Conservation (phyloP, 352 stramenopile species). For the Phytophthora melonis region DNA sequence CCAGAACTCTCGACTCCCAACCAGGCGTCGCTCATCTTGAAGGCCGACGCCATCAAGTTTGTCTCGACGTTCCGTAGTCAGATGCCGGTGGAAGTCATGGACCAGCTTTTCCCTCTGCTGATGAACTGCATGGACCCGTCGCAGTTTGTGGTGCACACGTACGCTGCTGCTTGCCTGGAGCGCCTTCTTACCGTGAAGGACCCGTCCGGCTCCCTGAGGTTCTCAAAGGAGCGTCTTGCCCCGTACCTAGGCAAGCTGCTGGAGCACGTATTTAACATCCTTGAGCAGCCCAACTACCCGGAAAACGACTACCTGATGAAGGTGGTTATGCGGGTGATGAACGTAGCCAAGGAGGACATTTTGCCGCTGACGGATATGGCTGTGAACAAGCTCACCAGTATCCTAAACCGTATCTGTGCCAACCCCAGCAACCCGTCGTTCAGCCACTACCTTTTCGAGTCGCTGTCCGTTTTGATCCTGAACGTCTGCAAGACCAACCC, state of each 20-base stretch:
- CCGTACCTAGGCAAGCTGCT: slow-evolving; percentile 95
- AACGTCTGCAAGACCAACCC: slow-evolving; percentile 92
- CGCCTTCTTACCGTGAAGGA: slow-evolving; percentile 97
- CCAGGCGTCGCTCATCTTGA: slow-evolving; percentile 93
- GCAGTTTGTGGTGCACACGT: slow-evolving; percentile 98
- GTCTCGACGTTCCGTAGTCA: slow-evolving; percentile 98
- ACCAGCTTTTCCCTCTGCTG: slow-evolving; percentile 94
- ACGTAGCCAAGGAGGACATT: slow-evolving; percentile 94
- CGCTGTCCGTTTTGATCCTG: slow-evolving; percentile 95
- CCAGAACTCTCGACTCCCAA: slow-evolving; percentile 92
- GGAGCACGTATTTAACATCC: slow-evolving; percentile 95
- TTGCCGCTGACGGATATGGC: slow-evolving; percentile 93
- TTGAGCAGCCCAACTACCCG: slow-evolving; percentile 93
- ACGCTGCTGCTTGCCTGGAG: slow-evolving; percentile 96
- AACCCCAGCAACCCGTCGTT: slow-evolving; percentile 99
- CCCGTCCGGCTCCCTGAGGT: slow-evolving; percentile 60
- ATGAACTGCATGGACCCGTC: slow-evolving; percentile 85
- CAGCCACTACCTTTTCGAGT: slow-evolving; percentile 99
- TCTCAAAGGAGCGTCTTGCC: slow-evolving; percentile 87
- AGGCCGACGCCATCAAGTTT: slow-evolving; percentile 98
- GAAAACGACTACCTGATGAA: slow-evolving; percentile 99
- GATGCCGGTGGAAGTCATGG: slow-evolving; percentile 93
- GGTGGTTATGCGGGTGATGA: slow-evolving; percentile 96
- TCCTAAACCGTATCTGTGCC: slow-evolving; percentile 95
- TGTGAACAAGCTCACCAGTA: slow-evolving; percentile 94